Percentiles rank a stretch among this genome's conserved stretches.
phyloP scores from a whole-genome alignment of 2,329 filamentous ascomycete species.

The Alternaria tenuissima region DNA sequence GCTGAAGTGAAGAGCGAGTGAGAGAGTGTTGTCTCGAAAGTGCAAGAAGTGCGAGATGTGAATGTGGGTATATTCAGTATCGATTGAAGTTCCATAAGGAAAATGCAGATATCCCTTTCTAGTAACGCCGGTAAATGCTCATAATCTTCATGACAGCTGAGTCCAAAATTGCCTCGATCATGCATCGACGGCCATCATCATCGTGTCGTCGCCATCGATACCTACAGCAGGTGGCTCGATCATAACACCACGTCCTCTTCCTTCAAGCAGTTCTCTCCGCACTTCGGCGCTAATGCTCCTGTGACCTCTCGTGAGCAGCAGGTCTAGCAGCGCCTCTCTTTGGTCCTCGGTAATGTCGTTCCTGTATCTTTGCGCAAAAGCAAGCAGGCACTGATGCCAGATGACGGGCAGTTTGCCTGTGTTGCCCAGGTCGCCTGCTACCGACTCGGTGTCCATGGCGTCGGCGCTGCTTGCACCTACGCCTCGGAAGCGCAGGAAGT shows the following conservation, averaged over 20 bases:
- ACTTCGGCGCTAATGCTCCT: conserved; percentile 90
- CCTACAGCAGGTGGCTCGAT: conserved; percentile 65
- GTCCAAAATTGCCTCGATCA: background rate
- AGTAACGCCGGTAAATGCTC: conserved; percentile 21
- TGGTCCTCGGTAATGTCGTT: conserved; percentile 97
- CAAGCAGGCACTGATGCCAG: conserved; percentile 93
- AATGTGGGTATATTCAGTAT: conserved; percentile 3
- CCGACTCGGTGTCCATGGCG: conserved; percentile 56
- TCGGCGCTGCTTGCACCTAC: conserved; percentile 69
- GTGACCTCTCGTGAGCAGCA: conserved; percentile 85
- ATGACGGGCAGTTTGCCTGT: conserved; percentile 81
- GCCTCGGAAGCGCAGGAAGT: conserved; percentile 89
- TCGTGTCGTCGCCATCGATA: conserved; percentile 87
- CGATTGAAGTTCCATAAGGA: background rate
- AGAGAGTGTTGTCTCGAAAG: background rate
- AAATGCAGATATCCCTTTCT: conserved; percentile 8
- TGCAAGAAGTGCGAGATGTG: background rate
- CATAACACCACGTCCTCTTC: conserved; percentile 81
- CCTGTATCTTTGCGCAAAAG: conserved; percentile 92
- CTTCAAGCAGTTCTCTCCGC: conserved; percentile 84
- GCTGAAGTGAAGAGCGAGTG: conserved; percentile 27
- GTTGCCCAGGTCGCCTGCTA: conserved; percentile 54
- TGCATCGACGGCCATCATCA: conserved; percentile 66
- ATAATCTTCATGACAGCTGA: background rate
- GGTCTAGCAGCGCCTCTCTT: conserved; percentile 86